Base-by-base conservation (phyloP, 331 rosid genomes). In the Telfairia occidentalis region DNA sequence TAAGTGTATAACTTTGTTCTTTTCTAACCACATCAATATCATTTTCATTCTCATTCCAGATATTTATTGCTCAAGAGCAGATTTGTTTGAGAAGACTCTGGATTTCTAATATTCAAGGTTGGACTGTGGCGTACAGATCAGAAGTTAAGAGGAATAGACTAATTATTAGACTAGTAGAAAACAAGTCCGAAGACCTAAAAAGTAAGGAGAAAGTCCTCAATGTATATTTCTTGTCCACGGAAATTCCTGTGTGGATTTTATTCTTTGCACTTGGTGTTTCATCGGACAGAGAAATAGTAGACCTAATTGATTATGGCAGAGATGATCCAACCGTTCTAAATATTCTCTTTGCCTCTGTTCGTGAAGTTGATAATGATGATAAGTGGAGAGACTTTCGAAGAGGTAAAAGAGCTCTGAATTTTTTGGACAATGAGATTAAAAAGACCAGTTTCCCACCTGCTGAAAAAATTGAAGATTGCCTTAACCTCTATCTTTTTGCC, bases 51-150 rank as follows among this genome's bases (percentile, higher is more conserved):
- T n/a, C 76, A 63, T 81, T 87, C 85, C 91, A 95, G 99, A 83
- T 89, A 63, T 91, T 95, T 83, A 85, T 95, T 71, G 97, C 97
- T 7, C 99, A 95, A 80, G 97, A 95, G 85, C 97, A 92, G 75
- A 77, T 87, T 11, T 85, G 85, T 82, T 30, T 83, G 42, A 95
- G 77, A 87, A 89, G 93, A 82, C 97, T 92, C 48, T 89, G 96
- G 90, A 82, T 92, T 65, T 9, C 86, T 23, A 88, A 80, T 80
- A 65, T 5, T 82, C 99, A 84, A 43, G 83, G 77, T 53, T 87
- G 90, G 90, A 80, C 89, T 50, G 86, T 95, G 69, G 82, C 87
- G 21, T 86, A 79, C 87, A 89, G 83, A 84, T 92, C 97, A 10
- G 90, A 80, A 70, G 77, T 81, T 66, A 95, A 92, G 83, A 85